Evolutionary conservation across 306 rosid species (phyloP).

Genomic region (Biancaea sappan): DNA sequence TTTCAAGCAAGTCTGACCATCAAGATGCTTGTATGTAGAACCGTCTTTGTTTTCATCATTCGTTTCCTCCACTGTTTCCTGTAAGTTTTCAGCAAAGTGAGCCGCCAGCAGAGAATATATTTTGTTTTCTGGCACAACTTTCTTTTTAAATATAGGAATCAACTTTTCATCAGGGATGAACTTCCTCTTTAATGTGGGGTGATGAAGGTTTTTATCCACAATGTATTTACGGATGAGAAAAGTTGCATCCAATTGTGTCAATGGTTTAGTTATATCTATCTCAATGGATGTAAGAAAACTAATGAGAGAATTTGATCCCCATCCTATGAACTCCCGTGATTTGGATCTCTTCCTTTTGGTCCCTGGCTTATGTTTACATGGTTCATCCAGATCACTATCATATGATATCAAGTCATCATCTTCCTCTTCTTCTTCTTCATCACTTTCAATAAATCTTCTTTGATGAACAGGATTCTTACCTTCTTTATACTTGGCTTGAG

Average conservation of each 20-base stretch:
- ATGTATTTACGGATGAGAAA: conserved; percentile 54
- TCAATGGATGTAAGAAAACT: conserved; percentile 66
- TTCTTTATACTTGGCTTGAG: conserved; percentile 29
- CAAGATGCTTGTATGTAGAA: conserved; percentile 28
- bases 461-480: conserved; percentile 4
- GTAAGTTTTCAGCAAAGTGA: conserved; percentile 48
- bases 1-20: conserved; percentile 20
- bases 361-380: conserved; percentile 2
- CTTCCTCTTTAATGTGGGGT: conserved; percentile 41
- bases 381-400: conserved; percentile 20
- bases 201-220: conserved; percentile 50
- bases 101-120: conserved; percentile 43
- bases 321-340: conserved; percentile 38
- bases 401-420: background rate
- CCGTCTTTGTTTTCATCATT: conserved; percentile 13
- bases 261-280: conserved; percentile 43
- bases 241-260: conserved; percentile 42
- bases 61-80: conserved; percentile 8
- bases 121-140: conserved; percentile 28
- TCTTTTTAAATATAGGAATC: conserved; percentile 53
- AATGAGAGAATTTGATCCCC: conserved; percentile 71
- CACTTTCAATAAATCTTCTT: conserved; percentile 7
- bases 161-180: conserved; percentile 58
- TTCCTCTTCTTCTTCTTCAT: conserved; percentile 22
- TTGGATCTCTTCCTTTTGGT: conserved; percentile 35